Conservation (phyloP, 164 flowering plant genomes). For the Kalanchoe fedtschenkoi region DNA sequence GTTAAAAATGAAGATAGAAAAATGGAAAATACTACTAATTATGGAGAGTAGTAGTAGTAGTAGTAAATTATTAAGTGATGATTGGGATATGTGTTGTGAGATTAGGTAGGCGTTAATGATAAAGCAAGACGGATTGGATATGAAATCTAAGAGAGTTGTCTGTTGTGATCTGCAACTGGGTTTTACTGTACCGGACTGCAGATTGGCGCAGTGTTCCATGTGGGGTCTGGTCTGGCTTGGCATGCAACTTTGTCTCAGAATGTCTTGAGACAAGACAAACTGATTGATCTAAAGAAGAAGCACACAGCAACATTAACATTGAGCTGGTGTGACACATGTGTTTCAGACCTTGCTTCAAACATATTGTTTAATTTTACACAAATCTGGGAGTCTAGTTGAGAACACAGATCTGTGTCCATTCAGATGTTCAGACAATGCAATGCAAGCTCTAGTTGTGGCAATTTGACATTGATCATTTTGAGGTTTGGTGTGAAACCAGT, state of each 20-base stretch:
- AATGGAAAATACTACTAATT: not conserved
- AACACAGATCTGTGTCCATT: too few relatives aligned
- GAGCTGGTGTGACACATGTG: too few relatives aligned
- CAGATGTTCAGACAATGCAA: too few relatives aligned
- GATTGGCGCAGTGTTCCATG: too few relatives aligned
- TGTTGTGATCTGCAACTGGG: constrained; percentile 1
- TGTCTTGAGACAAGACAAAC: not conserved
- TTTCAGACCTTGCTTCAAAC: not conserved
- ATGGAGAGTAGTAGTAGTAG: not conserved
- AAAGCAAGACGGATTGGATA: not conserved
- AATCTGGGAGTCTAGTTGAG: too few relatives aligned
- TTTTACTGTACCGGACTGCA: too few relatives aligned
- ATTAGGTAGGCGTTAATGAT: not conserved
- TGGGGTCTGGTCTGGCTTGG: not conserved
- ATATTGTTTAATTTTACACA: too few relatives aligned
- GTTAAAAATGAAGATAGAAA: not conserved
- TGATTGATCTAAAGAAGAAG: not conserved
- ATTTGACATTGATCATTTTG: too few relatives aligned
- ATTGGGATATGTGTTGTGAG: not conserved
- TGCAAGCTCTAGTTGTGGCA: too few relatives aligned
- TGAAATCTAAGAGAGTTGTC: not conserved
- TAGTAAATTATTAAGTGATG: not conserved
- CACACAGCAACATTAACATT: too few relatives aligned
- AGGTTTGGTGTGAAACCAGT: not conserved
- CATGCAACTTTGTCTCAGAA: not conserved